Percentiles rank a stretch among this genome's conserved stretches.
These are phyloP conservation scores for Rutstroemia sp. DNA, from an alignment of 2,329 filamentous ascomycete species.

Conservation along the genomic window DNA sequence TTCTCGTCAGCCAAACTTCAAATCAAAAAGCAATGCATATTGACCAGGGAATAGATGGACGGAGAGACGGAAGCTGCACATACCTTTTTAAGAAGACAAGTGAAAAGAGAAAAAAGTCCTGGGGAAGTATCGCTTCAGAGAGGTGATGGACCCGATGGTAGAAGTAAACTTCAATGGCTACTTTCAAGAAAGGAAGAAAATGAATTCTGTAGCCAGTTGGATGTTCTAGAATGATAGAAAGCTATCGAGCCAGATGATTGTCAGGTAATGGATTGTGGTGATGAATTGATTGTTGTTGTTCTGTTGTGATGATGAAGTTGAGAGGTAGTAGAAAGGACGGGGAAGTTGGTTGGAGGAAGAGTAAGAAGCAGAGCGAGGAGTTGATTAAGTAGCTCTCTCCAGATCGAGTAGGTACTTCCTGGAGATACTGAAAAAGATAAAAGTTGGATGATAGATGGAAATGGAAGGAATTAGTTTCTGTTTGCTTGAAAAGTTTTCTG, in stretches of 20 bases:
- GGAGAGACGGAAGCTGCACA: background rate
- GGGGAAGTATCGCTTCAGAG: constrained; percentile 2
- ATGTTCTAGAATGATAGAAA: constrained; percentile 30
- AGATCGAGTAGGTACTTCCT: too few relatives aligned
- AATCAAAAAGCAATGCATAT: background rate
- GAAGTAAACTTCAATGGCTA: constrained; percentile 8
- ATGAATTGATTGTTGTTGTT: constrained; percentile 18
- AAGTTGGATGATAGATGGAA: background rate
- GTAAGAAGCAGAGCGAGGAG: background rate
- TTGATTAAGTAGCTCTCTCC: too few relatives aligned
- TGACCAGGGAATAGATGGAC: background rate
- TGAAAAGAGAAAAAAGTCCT: constrained; percentile 1
- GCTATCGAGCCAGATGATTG: constrained; percentile 31
- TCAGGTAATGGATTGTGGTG: constrained; percentile 24
- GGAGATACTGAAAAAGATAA: background rate
- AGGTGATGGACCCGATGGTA: constrained; percentile 1
- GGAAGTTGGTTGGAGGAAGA: background rate
- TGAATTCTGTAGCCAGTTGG: constrained; percentile 26
- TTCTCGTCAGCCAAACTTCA: constrained; percentile 10
- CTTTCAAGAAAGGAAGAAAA: constrained; percentile 16
- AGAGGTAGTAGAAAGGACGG: constrained; percentile 3
- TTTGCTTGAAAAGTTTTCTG: background rate
- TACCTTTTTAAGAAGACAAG: constrained; percentile 16
- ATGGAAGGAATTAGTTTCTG: background rate
- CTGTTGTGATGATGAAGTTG: constrained; percentile 15